Evolutionary conservation across 805 yeast genomes (phyloP), one percentile per base, ranked within the genome.

Genomic region (Ogataea glucozyma): DNA sequence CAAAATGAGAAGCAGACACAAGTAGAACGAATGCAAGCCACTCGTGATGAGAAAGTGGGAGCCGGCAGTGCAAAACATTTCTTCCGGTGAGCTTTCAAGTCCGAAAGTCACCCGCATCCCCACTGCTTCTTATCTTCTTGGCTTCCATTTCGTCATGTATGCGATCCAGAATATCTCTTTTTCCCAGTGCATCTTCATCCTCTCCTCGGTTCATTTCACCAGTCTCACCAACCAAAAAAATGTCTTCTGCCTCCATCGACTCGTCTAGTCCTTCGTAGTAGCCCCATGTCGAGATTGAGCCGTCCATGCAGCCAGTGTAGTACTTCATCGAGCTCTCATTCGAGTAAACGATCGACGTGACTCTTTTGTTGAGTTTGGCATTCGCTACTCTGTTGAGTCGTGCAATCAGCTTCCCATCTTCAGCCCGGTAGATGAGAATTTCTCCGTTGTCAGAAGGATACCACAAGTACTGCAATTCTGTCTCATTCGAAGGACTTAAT

Each of bases 391-490:
- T 63, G 13, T 70, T 67, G n/a, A 85, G 64, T 41, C 90, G 64
- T 7, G 78, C 68, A 3, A 83, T 73, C 34, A 85, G 58, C 48
- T 76, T 79, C 0, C 93, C 95, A 49, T 82, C 85, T 1, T 68
- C 58, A 0, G 78, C 67, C 14, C 84, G 64, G 45, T 72, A 81
- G 37, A 84, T 70, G 30, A 81, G 68, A 1, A 87, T 63, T 49
- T 85, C 89, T 4, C 91, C 89, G 46, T 72, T 81, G 51, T 86
- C 93, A 0, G 88, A 81, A 0, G 95, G 91, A 41, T 81, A 79
- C 61, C 86, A 69, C 18, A 86, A 60, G 50, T 76, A 75, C 45
- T 78, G 85, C 6, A 72, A 56, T 26, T 73, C 80, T 4, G 81
- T 68, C 50, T 84, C 88, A 9, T 56, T 54, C 0, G 60, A 48